Base-by-base conservation (phyloP, 2,329 filamentous ascomycete genomes). In the Colletotrichum tofieldiae region DNA sequence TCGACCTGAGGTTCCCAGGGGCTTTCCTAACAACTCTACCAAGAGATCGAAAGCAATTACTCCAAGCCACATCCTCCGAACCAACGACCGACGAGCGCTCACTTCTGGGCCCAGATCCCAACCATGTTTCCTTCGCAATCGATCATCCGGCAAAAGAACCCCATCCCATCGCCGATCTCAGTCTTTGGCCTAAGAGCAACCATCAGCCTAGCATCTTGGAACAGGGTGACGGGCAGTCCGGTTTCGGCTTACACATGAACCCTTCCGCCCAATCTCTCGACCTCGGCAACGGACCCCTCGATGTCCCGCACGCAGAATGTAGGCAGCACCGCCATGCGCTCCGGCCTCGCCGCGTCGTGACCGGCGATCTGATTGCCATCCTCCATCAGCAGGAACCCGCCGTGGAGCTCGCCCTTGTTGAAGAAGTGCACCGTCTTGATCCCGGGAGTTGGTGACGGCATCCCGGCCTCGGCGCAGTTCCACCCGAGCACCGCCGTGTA, bases 91-190 rank as follows among this genome's bases (percentile, higher is more conserved):
- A 14, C 37, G 23, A 56, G 49, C 39, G 20, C 62, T 77, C 75
- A 80, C 32, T 78, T 75, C 71, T 77, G 76, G 62, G 80, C 79
- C 80, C 79, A 82, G 41, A 81, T 72, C 35, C 81, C 79, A 52
- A 81, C 76, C 76, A 81, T 74, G 71, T 84, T 83, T n/a, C 80
- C 81, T 75, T 84, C 82, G 12, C 77, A 77, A 71, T 84, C 81
- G 58, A 83, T 74, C 51, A 83, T 78, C 3, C 81, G 78, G 45
- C 81, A 81, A 71, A 80, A 81, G 69, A 75, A 77, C 0, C 81
- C 82, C 80, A 81, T 81, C 16, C 74, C 75, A 16, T 76, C 77
- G 29, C 77, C 79, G 67, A 82, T 81, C 26, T 75, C 76, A 5
- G 80, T 83, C 77, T 83, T 84, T 35, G 79, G 78, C 32, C 82